Evolutionary conservation across 441 rosid species (phyloP), one percentile per base, ranked within the genome.

Genomic region (Mallotus repandus): DNA sequence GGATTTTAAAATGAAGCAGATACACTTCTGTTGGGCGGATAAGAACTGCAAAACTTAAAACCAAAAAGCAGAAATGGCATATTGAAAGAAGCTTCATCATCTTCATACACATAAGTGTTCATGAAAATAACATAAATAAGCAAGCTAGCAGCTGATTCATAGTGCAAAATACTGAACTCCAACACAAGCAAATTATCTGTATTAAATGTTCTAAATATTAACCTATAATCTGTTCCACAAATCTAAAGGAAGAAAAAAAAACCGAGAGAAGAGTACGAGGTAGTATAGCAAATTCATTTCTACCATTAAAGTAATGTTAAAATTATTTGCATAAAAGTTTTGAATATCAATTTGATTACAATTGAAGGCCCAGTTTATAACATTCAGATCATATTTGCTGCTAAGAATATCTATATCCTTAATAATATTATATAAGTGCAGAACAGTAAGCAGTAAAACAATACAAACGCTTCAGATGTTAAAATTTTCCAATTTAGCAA

Each of bases 381-480:
- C 18, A 58, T 68, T n/a, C 52, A 56, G 19, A 56, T 22, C 52
- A 22, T 48, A 55, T 63, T 71, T 41, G 13, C 74, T 54, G 25
- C 43, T 48, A 38, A 62, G 63, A 25, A 9, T 50, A 9, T 41
- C 2, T 32, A 19, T 16, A 5, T 60, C 41, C 41, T 50, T n/a
- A 12, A 57, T 14, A 49, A 72, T 43, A 25, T 22, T 43, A 25
- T 41, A 63, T 4, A 63, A 49, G 9, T 22, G 2, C 3, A 65
- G 13, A 58, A 21, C 62, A 75, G 52, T 16, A 43, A 57, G 45
- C n/a, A 21, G 18, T 50, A 21, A 35, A 72, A 65, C 69, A 63
- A 43, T 48, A 52, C 18, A 50, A 66, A 77, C 50, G 46, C 71
- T 75, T 72, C 63, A 54, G 62, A 61, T 66, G 68, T 55, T 54